These are phyloP conservation scores for Pythium angustatum DNA, from an alignment of 352 stramenopile genomes.

Conservation along the genomic window DNA sequence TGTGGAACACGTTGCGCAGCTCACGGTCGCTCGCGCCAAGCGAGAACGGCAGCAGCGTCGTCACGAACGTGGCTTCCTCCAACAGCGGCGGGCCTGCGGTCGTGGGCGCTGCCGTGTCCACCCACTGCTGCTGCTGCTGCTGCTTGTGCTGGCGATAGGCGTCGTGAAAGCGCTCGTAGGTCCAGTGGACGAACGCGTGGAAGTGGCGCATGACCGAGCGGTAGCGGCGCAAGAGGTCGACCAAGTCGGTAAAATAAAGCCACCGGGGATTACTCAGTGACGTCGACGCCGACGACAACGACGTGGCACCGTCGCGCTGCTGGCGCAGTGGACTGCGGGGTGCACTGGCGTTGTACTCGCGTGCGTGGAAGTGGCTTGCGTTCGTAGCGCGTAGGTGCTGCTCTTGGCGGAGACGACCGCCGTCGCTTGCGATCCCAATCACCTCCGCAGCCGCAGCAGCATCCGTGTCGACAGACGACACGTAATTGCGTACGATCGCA, in stretches of 20 bases:
- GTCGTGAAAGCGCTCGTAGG: constrained; percentile 50
- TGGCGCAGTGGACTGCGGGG: constrained; percentile 43
- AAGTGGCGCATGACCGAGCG: constrained; percentile 65
- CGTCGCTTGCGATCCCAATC: too few species aligned
- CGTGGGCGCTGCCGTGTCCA: background rate
- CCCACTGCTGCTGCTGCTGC: constrained; percentile 7
- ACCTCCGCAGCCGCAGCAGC: background rate
- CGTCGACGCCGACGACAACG: background rate
- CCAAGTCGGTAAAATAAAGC: constrained; percentile 60
- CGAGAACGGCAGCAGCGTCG: constrained; percentile 45
- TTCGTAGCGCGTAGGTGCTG: constrained; percentile 43
- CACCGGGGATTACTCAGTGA: constrained; percentile 27
- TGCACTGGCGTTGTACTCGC: constrained; percentile 48
- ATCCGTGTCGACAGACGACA: background rate
- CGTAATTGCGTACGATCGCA: constrained; percentile 43
- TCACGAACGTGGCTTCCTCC: constrained; percentile 49
- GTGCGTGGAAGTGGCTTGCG: constrained; percentile 60
- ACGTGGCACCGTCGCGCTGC: background rate
- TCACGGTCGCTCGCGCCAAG: constrained; percentile 51
- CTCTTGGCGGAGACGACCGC: background rate
- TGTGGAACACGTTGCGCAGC: constrained; percentile 66
- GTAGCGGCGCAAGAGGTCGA: constrained; percentile 64
- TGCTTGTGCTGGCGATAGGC: constrained; percentile 21
- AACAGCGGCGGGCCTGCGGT: constrained; percentile 27
- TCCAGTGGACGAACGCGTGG: constrained; percentile 58